Conservation (phyloP, 768 basidiomycete species). For the Leccinum pellstonianum region DNA sequence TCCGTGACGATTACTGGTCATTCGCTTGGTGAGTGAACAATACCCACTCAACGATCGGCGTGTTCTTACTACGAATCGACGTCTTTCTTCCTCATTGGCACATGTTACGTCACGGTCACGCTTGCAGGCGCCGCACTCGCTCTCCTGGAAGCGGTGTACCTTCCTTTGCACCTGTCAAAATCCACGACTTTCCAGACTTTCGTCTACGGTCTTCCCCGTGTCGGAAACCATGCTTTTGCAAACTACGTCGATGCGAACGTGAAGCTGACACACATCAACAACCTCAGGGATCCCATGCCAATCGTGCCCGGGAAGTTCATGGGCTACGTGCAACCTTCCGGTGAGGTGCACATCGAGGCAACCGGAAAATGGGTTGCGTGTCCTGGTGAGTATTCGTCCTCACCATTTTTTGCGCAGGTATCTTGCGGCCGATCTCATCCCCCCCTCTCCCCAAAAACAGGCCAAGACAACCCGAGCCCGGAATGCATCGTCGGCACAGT, state of each 20-base stretch:
- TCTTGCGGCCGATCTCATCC: neutral
- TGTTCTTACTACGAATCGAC: neutral
- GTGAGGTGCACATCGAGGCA: slow-evolving; percentile 44
- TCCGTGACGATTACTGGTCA: slow-evolving; percentile 46
- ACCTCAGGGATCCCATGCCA: slow-evolving; percentile 43
- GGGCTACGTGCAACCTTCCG: slow-evolving; percentile 39
- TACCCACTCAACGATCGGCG: neutral
- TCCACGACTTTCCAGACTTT: slow-evolving; percentile 29
- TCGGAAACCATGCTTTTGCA: slow-evolving; percentile 59
- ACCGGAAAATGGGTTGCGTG: slow-evolving; percentile 51
- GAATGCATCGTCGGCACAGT: slow-evolving; percentile 26
- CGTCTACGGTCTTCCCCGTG: slow-evolving; percentile 37
- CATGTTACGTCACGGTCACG: neutral
- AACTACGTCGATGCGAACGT: slow-evolving; percentile 48
- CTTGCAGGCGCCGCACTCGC: slow-evolving; percentile 33
- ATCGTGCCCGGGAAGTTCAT: slow-evolving; percentile 32
- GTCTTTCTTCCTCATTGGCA: neutral
- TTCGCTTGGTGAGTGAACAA: slow-evolving; percentile 34
- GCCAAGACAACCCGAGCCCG: slow-evolving; percentile 56
- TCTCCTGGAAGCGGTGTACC: slow-evolving; percentile 37
- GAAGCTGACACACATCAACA: slow-evolving; percentile 52
- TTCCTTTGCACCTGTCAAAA: slow-evolving; percentile 33
- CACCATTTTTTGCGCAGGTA: neutral
- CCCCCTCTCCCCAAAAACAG: slow-evolving; percentile 25
- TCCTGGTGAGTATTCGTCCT: slow-evolving; percentile 35